These are phyloP conservation scores for Hypoxylon sp. DNA, from an alignment of 2,329 filamentous ascomycete genomes.

Conservation along the genomic window DNA sequence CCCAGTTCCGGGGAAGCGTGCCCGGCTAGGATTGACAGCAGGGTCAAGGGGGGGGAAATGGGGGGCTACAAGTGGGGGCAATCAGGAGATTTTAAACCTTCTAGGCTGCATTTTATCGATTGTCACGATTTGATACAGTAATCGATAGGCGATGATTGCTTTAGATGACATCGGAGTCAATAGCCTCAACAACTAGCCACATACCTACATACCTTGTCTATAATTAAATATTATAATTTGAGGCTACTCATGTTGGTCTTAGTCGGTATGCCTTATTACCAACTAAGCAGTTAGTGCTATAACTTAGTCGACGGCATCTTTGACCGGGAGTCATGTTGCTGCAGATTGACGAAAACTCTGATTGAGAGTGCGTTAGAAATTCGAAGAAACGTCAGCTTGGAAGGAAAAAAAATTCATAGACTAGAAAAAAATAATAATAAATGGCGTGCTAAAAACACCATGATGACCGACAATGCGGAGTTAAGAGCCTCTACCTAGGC, in stretches of 20 bases:
- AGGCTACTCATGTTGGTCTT: slow-evolving; percentile 6
- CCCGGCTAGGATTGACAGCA: slow-evolving; percentile 42
- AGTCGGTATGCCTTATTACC: background rate
- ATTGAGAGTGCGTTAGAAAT: background rate
- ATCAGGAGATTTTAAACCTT: slow-evolving; percentile 11
- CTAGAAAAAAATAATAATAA: background rate
- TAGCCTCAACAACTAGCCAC: background rate
- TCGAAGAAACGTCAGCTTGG: background rate
- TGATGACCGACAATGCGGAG: slow-evolving; percentile 27
- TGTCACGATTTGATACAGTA: slow-evolving; percentile 35
- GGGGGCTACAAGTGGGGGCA: slow-evolving; percentile 19
- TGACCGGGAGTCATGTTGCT: background rate
- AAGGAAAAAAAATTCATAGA: background rate
- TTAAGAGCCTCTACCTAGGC: slow-evolving; percentile 18
- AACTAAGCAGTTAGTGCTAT: background rate
- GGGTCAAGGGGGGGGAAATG: slow-evolving; percentile 32
- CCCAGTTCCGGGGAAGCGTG: slow-evolving; percentile 45
- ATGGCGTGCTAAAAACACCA: slow-evolving; percentile 27
- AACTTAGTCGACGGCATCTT: background rate
- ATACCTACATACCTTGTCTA: background rate
- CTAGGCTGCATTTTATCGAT: slow-evolving; percentile 36
- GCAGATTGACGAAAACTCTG: background rate
- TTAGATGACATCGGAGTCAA: slow-evolving; percentile 18
- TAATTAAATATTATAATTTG: slow-evolving; percentile 16
- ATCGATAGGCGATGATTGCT: slow-evolving; percentile 34